Conservation (phyloP, 2,329 filamentous ascomycete species). For the Scopulariopsis brevicaulis region DNA sequence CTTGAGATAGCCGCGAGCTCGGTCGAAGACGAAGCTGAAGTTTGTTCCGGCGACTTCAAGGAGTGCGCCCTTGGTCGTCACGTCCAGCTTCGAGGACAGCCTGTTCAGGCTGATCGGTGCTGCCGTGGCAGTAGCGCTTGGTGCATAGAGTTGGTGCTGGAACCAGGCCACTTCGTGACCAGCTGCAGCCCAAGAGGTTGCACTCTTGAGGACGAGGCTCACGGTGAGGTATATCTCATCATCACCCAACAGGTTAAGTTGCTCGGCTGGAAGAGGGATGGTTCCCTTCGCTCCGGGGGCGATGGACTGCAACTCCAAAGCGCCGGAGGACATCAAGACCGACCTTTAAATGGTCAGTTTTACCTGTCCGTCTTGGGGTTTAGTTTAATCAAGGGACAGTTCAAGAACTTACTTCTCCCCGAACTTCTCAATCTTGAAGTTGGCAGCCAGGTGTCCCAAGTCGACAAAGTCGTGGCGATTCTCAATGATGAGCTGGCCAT, state of each 20-base stretch:
- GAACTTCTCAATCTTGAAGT: slow-evolving; percentile 24
- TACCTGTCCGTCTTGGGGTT: not conserved
- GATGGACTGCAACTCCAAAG: slow-evolving; percentile 12
- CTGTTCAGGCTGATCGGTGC: slow-evolving; percentile 10
- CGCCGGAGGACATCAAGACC: not conserved
- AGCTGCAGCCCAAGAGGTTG: slow-evolving; percentile 37
- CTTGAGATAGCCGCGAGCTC: slow-evolving; percentile 8
- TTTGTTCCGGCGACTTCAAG: slow-evolving; percentile 30
- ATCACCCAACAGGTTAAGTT: slow-evolving; percentile 11
- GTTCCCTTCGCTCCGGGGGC: slow-evolving; percentile 33
- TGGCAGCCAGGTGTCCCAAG: slow-evolving; percentile 36
- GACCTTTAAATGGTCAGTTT: not conserved
- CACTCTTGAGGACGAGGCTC: slow-evolving; percentile 27
- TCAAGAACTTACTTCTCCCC: slow-evolving; percentile 10
- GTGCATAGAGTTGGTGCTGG: slow-evolving; percentile 20
- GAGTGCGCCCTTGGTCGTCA: slow-evolving; percentile 24
- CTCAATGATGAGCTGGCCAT: slow-evolving; percentile 28
- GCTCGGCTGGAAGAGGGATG: slow-evolving; percentile 21
- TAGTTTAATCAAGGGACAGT: too few relatives aligned
- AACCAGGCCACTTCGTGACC: slow-evolving; percentile 41
- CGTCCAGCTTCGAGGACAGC: slow-evolving; percentile 21
- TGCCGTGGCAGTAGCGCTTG: slow-evolving; percentile 17
- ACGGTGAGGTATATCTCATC: slow-evolving; percentile 35
- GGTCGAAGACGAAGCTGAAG: slow-evolving; percentile 25
- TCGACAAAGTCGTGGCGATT: slow-evolving; percentile 44